Evolutionary conservation across 495 filamentous ascomycete species (phyloP), one percentile per base, ranked within the genome.

Genomic region (Hypoxylon rickii): DNA sequence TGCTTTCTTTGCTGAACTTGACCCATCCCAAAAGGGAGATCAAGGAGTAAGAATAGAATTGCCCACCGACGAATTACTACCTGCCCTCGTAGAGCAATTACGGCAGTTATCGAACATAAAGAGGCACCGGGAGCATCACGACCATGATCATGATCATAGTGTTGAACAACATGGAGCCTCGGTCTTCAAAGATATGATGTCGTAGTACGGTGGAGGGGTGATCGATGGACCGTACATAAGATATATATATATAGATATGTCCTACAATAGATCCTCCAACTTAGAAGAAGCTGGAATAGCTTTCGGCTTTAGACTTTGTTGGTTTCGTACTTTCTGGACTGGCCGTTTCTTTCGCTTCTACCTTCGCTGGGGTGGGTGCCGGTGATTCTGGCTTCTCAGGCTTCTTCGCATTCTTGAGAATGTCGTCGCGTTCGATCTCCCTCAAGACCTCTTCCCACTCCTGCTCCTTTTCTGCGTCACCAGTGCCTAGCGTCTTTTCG

Each of bases 371-470:
- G n/a, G 21, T 21, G 20, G 61, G 16, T 5, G 55, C 11, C 13
- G 50, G 10, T 44, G 43, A 44, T 44, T 65, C 64, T 20, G 65
- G 52, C 46, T 70, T 67, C 24, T 59, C 54, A 8, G 61, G 24
- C 34, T 58, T 67, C 45, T 70, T 70, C 26, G 66, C 49, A 34
- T 83, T 77, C 77, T 86, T 89, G 11, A 83, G 63, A 6, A 77
- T 75, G 61, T 95, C 88, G 63, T 92, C 90, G 21, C 82, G 77
- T 66, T 92, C 90, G 51, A 97, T 85, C 64, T 96, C 88, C 58
- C 77, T 83, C 31, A 97, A 64, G 1, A 95, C 90, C 87, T 95
- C 87, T 71, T 93, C 88, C 94, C 95, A 99, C 66, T 89, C 88
- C 63, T 78, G 73, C 69, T 97, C 94, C 70, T 83, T 82, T 57